phyloP scores from a whole-genome alignment of 768 basidiomycete species.

The Porpolomopsis calyptriformis region DNA sequence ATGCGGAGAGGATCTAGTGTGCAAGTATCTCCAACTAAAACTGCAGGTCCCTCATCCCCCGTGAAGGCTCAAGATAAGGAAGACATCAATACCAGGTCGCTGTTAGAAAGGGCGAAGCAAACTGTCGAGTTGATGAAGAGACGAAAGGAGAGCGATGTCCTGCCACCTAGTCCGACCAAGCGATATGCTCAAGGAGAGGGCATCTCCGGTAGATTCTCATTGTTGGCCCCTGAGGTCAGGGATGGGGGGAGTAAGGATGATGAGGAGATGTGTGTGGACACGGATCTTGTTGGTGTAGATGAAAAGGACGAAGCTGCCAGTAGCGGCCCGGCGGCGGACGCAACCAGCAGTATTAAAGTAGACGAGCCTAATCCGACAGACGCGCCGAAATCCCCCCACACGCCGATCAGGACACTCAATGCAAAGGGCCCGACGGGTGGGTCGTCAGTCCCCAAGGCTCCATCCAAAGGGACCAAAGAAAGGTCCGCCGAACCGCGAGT shows the following conservation, averaged over 20 bases:
- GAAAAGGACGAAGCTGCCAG: not conserved
- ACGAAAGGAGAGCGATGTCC: slow-evolving; percentile 16
- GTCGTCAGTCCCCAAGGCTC: slow-evolving; percentile 2
- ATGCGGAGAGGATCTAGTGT: slow-evolving; percentile 39
- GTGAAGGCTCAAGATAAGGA: slow-evolving; percentile 10
- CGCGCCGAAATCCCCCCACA: too few species aligned
- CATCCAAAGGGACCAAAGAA: slow-evolving; percentile 8
- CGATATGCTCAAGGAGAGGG: slow-evolving; percentile 10
- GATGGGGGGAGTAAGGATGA: slow-evolving; percentile 17
- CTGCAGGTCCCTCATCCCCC: slow-evolving; percentile 10
- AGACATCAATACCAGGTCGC: slow-evolving; percentile 28
- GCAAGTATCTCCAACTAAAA: slow-evolving; percentile 21
- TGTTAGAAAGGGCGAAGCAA: slow-evolving; percentile 41
- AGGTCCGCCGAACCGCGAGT: not conserved
- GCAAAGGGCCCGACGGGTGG: slow-evolving; percentile 6
- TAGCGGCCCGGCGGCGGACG: too few species aligned
- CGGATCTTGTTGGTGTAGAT: not conserved
- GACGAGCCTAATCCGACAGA: too few species aligned
- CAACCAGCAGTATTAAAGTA: not conserved
- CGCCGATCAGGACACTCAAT: slow-evolving; percentile 4
- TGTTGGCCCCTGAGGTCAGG: slow-evolving; percentile 17
- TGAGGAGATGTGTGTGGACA: slow-evolving; percentile 4
- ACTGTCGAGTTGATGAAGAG: slow-evolving; percentile 39
- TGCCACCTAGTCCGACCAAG: slow-evolving; percentile 13
- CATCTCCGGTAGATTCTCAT: slow-evolving; percentile 15